phyloP scores from a whole-genome alignment of 768 basidiomycete genomes.

The Hericium rajendrae region DNA sequence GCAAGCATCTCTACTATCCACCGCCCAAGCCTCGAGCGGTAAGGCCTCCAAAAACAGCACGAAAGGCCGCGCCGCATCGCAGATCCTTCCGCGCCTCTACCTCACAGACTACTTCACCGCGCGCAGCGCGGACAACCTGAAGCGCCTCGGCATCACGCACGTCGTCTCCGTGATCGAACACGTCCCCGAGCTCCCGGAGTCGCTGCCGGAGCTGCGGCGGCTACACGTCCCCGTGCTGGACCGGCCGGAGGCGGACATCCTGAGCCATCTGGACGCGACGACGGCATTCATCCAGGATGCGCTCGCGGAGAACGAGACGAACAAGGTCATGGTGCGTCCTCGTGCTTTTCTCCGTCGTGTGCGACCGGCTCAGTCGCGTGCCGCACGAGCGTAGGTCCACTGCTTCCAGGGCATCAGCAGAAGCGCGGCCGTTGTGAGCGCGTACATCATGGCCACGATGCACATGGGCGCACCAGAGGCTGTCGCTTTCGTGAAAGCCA shows the following conservation, averaged over 20 bases:
- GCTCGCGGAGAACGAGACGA: slow-evolving; percentile 30
- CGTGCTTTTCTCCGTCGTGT: background rate
- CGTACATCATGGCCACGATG: slow-evolving; percentile 36
- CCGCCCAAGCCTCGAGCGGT: background rate
- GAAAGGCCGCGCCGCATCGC: slow-evolving; percentile 15
- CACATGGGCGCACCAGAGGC: slow-evolving; percentile 20
- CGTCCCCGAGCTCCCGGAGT: slow-evolving; percentile 33
- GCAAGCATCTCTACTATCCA: slow-evolving; percentile 5
- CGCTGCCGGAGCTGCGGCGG: slow-evolving; percentile 26
- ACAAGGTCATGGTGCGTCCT: slow-evolving; percentile 41
- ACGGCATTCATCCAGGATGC: slow-evolving; percentile 45
- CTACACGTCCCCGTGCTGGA: slow-evolving; percentile 48
- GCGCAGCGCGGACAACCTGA: slow-evolving; percentile 35
- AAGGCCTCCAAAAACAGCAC: background rate
- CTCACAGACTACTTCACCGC: slow-evolving; percentile 56
- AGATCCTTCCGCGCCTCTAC: slow-evolving; percentile 43
- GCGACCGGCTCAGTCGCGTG: background rate
- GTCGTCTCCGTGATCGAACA: slow-evolving; percentile 56
- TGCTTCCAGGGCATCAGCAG: slow-evolving; percentile 71
- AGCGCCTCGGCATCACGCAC: slow-evolving; percentile 60
- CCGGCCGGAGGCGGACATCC: slow-evolving; percentile 29
- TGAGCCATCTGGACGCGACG: slow-evolving; percentile 35
- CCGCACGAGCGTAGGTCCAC: slow-evolving; percentile 47
- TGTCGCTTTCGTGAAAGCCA: slow-evolving; percentile 15
- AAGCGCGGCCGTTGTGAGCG: slow-evolving; percentile 68